Conservation (phyloP, 164 flowering plant species). For the Nymphaea thermarum region DNA sequence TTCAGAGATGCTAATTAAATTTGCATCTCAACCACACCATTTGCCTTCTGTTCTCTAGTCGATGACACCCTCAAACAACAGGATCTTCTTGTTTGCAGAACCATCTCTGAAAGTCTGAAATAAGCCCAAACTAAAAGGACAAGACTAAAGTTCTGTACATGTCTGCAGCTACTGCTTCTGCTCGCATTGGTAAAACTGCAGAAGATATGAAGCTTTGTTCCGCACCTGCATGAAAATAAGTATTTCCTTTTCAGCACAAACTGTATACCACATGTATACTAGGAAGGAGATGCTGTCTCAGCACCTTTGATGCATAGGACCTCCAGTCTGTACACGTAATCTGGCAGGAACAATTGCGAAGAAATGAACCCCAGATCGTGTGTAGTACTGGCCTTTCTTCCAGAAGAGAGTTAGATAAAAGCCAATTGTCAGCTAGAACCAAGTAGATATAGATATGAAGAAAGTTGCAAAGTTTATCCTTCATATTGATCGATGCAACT, state of each 20-base stretch:
- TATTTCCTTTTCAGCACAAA: not conserved
- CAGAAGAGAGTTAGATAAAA: conserved; percentile 21
- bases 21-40: too few relatives aligned
- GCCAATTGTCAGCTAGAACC: conserved; percentile 67
- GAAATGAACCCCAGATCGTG: conserved; percentile 51
- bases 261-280: not conserved
- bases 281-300: not conserved
- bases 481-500: conserved; percentile 45
- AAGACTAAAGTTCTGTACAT: not conserved
- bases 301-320: conserved; percentile 67
- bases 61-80: too few relatives aligned
- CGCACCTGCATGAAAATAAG: conserved; percentile 47
- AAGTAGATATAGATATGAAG: conserved; percentile 49
- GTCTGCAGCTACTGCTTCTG: not conserved
- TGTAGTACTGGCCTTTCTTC: conserved; percentile 27
- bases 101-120: not conserved
- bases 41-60: too few relatives aligned
- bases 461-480: conserved; percentile 51
- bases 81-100: not conserved
- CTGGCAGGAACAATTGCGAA: conserved; percentile 66
- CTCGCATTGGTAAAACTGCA: conserved; percentile 17
- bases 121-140: not conserved
- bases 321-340: conserved; percentile 66
- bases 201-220: conserved; percentile 65
- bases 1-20: too few relatives aligned